Base-by-base conservation (phyloP, 2,329 filamentous ascomycete species). In the Fusarium sp. region DNA sequence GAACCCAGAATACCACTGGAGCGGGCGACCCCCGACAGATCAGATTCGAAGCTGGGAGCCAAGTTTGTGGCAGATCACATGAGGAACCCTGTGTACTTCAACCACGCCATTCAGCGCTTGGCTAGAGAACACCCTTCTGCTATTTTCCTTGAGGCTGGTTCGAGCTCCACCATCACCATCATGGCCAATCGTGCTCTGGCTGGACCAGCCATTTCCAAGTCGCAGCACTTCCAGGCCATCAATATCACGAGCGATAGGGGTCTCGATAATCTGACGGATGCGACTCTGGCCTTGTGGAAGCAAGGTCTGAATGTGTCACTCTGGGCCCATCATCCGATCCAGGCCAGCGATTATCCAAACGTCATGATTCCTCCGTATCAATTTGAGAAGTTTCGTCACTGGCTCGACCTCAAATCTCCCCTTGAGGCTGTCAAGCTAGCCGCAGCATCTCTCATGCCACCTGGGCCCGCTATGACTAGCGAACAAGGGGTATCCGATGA, bases 21-120 rank as follows among this genome's bases (percentile, higher is more conserved):
- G 15, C 8, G 13, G 57, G 71, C 50, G 37, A 51, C 15, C 15
- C n/a, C n/a, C n/a, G n/a, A n/a, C 15, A 41, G 39, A 41, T n/a
- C 15, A 41, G 16, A 16, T 31, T 31, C 10, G 12, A n/a, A n/a
- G n/a, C 39, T 41, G 39, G 16, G 15, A n/a, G 12, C 39, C 15
- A 15, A 41, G 16, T 41, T 41, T 16, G 39, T 41, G 8, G 13
- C 13, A 15, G 39, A 41, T n/a, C 39, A 41, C 15, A 80, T 83
- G 72, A 68, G 84, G 1, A 41, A 80, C 0, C 82, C 85, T 0
- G 85, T 87, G 0, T 85, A 77, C 67, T 85, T 85, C 66, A 39
- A 77, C 23, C 76, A 85, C 8, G 86, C 82, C 0, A 60, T 86
- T 0, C 72, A 81, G 37, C 70, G 84, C 1, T 67, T 87, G 0